Evolutionary conservation across 306 rosid genomes (phyloP).

Genomic region (Ammopiptanthus mongolicus): DNA sequence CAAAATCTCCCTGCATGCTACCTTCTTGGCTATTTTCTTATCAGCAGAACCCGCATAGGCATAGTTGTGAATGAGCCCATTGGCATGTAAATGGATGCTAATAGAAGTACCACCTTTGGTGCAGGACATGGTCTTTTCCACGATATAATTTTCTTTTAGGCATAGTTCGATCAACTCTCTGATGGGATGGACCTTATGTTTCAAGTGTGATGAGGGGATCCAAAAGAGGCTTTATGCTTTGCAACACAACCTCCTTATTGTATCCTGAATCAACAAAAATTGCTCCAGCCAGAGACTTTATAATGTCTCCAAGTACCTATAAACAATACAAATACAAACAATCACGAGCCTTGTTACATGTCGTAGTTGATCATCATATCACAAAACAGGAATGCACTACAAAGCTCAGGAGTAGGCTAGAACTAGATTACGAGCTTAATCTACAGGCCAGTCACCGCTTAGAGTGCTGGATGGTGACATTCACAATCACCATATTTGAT

Average conservation of each 20-base stretch:
- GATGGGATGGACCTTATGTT: slow-evolving; percentile 46
- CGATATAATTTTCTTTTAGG: slow-evolving; percentile 26
- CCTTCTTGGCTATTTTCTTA: slow-evolving; percentile 32
- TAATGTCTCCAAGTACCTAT: slow-evolving; percentile 78
- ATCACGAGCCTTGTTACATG: neutral
- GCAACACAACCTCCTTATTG: slow-evolving; percentile 43
- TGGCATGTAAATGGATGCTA: slow-evolving; percentile 42
- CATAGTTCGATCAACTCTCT: slow-evolving; percentile 48
- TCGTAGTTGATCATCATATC: neutral
- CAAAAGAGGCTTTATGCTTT: slow-evolving; percentile 58
- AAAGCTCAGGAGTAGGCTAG: neutral
- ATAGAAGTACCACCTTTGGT: slow-evolving; percentile 11
- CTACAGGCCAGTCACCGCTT: too few relatives aligned
- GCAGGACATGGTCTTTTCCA: neutral
- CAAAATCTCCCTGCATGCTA: slow-evolving; percentile 47
- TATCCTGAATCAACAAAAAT: slow-evolving; percentile 66
- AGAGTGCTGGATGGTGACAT: too few relatives aligned
- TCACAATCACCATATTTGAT: too few relatives aligned
- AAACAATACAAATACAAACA: slow-evolving; percentile 2
- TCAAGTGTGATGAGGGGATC: slow-evolving; percentile 69
- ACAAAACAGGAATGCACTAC: neutral
- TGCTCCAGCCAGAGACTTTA: slow-evolving; percentile 86
- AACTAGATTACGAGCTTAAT: too few relatives aligned
- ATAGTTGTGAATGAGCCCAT: slow-evolving; percentile 25
- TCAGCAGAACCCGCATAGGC: slow-evolving; percentile 14